These are phyloP conservation scores for Kernera saxatilis DNA, from an alignment of 345 rosid genomes.

Conservation along the genomic window DNA sequence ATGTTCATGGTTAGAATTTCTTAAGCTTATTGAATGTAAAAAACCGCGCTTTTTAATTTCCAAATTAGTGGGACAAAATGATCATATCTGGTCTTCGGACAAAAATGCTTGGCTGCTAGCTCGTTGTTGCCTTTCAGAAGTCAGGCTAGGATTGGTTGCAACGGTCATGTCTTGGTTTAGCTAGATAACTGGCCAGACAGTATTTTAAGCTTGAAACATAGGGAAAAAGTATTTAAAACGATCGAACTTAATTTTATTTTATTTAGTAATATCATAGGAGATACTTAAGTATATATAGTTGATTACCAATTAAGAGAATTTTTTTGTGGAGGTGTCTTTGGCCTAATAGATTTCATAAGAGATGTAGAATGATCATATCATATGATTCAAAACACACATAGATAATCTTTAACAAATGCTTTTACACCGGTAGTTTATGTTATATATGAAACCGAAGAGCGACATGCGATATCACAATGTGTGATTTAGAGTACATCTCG, in stretches of 20 bases:
- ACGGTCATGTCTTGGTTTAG: background rate
- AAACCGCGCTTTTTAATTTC: background rate
- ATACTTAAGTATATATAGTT: background rate
- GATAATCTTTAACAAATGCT: background rate
- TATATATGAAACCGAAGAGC: background rate
- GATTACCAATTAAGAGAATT: background rate
- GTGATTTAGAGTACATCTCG: too few species aligned
- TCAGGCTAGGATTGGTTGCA: background rate
- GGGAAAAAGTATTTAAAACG: background rate
- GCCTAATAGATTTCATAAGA: background rate
- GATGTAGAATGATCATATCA: background rate
- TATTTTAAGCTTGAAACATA: background rate
- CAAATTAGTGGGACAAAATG: background rate
- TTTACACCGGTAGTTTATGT: background rate
- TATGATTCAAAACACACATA: background rate
- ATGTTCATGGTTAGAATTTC: background rate
- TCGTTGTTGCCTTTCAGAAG: background rate
- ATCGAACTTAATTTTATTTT: background rate
- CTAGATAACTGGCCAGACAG: background rate
- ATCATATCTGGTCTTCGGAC: background rate
- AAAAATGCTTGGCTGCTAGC: conserved; percentile 3
- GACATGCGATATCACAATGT: background rate
- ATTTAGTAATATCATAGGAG: background rate
- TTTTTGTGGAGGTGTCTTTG: background rate
- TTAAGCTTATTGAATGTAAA: background rate